phyloP scores from a whole-genome alignment of 495 filamentous ascomycete genomes.

The Clohesyomyces aquaticus region DNA sequence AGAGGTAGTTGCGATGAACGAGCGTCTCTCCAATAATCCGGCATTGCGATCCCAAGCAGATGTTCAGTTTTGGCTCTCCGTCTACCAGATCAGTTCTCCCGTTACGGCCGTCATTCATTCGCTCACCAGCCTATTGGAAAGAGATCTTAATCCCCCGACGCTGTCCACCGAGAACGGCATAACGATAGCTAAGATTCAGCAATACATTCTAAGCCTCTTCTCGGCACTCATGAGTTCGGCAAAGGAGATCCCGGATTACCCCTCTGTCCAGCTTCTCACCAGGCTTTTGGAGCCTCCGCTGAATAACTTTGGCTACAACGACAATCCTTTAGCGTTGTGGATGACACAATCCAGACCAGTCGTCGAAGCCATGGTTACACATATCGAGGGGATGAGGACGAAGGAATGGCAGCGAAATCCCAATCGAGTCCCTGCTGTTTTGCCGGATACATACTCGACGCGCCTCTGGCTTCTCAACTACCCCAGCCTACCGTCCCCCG shows the following conservation, averaged over 20 bases:
- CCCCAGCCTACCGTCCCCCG: slow-evolving; percentile 17
- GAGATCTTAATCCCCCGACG: slow-evolving; percentile 4
- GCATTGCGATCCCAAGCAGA: not conserved
- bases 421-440: slow-evolving; percentile 19
- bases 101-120: not conserved
- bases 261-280: not conserved
- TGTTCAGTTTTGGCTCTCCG: slow-evolving; percentile 5
- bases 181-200: not conserved
- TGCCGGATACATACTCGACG: slow-evolving; percentile 41
- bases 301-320: not conserved
- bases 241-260: not conserved
- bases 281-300: not conserved
- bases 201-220: not conserved
- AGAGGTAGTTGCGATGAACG: slow-evolving; percentile 1
- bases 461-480: slow-evolving; percentile 43
- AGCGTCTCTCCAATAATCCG: slow-evolving; percentile 1
- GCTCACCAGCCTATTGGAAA: slow-evolving; percentile 1
- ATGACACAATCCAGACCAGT: slow-evolving; percentile 12
- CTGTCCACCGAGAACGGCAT: not conserved
- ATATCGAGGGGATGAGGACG: slow-evolving; percentile 28
- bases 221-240: not conserved
- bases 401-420: slow-evolving; percentile 29
- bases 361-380: slow-evolving; percentile 32
- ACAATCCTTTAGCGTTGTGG: not conserved
- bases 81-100: slow-evolving; percentile 1